Evolutionary conservation across 768 basidiomycete genomes (phyloP).

Genomic region (Rubroboletus pulcherrimus): DNA sequence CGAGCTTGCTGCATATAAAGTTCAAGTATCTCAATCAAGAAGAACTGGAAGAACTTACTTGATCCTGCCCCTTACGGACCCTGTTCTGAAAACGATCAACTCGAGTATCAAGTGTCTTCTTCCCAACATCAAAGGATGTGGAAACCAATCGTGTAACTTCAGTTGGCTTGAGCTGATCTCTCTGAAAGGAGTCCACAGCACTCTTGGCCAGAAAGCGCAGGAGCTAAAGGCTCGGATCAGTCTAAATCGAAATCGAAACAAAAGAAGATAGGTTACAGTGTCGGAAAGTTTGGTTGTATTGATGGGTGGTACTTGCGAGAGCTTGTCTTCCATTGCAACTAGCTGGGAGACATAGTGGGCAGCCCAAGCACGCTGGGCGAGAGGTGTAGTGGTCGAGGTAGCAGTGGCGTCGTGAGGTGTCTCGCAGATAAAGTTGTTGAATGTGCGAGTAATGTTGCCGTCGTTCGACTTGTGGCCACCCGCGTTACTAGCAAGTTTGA

Average conservation of each 20-base stretch:
- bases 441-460: conserved; percentile 15
- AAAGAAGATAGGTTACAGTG: conserved; percentile 9
- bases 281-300: conserved; percentile 26
- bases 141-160: conserved; percentile 21
- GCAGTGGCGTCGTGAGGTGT: not conserved
- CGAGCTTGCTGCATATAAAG: conserved; percentile 11
- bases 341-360: conserved; percentile 30
- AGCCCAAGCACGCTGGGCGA: conserved; percentile 31
- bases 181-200: conserved; percentile 22
- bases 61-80: conserved; percentile 31
- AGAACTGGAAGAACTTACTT: conserved; percentile 30
- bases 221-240: conserved; percentile 14
- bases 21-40: not conserved
- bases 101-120: conserved; percentile 15
- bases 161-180: conserved; percentile 25
- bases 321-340: conserved; percentile 16
- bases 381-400: conserved; percentile 9
- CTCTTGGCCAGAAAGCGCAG: conserved; percentile 28
- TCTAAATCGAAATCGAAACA: not conserved
- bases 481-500: conserved; percentile 17
- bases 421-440: conserved; percentile 9
- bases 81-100: conserved; percentile 30
- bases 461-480: conserved; percentile 3
- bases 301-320: conserved; percentile 22
- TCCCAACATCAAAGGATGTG: conserved; percentile 8